phyloP scores from a whole-genome alignment of 2,329 filamentous ascomycete genomes.

The Diaporthe humulicola region DNA sequence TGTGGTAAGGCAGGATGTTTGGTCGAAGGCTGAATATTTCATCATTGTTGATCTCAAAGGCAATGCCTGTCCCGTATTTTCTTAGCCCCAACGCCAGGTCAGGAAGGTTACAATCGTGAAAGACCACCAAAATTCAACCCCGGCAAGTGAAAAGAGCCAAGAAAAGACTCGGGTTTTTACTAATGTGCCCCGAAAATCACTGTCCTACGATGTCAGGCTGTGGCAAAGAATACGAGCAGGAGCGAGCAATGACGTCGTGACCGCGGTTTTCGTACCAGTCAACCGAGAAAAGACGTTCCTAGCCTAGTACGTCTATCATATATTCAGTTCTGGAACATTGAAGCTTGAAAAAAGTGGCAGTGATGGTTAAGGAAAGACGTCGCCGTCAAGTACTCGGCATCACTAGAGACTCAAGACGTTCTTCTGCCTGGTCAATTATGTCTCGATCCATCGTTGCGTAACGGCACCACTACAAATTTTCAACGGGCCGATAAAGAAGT shows the following conservation, averaged over 20 bases:
- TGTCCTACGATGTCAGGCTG: background rate
- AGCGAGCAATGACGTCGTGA: background rate
- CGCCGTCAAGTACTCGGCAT: background rate
- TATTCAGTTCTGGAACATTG: background rate
- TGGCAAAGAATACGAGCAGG: background rate
- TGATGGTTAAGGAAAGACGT: too few species aligned
- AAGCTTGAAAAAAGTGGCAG: background rate
- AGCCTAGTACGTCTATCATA: too few species aligned
- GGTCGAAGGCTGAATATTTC: background rate
- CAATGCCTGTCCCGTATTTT: background rate
- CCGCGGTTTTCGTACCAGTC: background rate
- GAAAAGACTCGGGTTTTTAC: background rate
- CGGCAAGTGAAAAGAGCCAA: too few species aligned
- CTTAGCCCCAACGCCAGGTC: background rate
- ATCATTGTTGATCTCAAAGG: background rate
- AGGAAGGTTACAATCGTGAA: background rate
- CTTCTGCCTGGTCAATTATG: background rate
- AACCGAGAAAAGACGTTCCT: background rate
- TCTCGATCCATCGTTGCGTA: background rate
- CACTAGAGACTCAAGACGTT: too few species aligned
- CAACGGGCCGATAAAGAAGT: background rate
- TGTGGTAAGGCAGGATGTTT: too few species aligned
- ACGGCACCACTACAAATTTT: background rate
- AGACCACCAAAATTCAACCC: background rate
- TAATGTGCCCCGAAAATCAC: too few species aligned